Evolutionary conservation across 805 yeast genomes (phyloP).

Genomic region (Candida stauntonica): DNA sequence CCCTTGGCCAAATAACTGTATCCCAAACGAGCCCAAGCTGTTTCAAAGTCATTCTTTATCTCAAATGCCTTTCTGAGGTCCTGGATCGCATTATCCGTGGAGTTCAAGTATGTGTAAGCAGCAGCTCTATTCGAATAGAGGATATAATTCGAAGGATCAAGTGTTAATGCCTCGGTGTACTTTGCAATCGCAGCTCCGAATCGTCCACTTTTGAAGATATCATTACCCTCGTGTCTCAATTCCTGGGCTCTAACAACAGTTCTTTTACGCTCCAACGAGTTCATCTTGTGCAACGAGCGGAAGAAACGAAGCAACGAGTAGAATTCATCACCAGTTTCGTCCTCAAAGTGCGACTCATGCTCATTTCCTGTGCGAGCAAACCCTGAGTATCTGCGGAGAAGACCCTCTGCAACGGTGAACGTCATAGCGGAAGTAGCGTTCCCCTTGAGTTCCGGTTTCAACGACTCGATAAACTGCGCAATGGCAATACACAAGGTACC

Average conservation of each 20-base stretch:
- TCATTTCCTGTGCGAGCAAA: slow-evolving; percentile 10
- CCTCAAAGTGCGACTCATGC: slow-evolving; percentile 9
- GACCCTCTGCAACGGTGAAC: slow-evolving; percentile 4
- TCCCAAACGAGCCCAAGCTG: slow-evolving; percentile 37
- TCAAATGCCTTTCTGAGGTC: slow-evolving; percentile 32
- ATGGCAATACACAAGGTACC: slow-evolving; percentile 16
- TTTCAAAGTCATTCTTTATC: slow-evolving; percentile 32
- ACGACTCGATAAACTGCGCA: slow-evolving; percentile 12
- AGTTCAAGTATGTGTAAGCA: slow-evolving; percentile 32
- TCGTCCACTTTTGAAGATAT: slow-evolving; percentile 13
- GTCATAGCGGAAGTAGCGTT: slow-evolving; percentile 1
- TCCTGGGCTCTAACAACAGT: slow-evolving; percentile 8
- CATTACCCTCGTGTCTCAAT: slow-evolving; percentile 20
- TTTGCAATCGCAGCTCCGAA: slow-evolving; percentile 30
- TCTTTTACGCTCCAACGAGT: not conserved
- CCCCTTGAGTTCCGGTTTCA: slow-evolving; percentile 6
- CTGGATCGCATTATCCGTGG: slow-evolving; percentile 32
- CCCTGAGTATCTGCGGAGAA: slow-evolving; percentile 16
- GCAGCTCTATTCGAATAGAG: slow-evolving; percentile 39
- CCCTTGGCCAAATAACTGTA: slow-evolving; percentile 34
- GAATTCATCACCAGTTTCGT: slow-evolving; percentile 18
- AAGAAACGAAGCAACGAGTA: slow-evolving; percentile 12
- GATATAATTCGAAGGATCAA: slow-evolving; percentile 31
- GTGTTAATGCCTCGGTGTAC: slow-evolving; percentile 34
- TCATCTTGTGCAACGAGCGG: slow-evolving; percentile 13